Evolutionary conservation across 192 early-diverging fungal species (phyloP).

Genomic region (Podila epigama): DNA sequence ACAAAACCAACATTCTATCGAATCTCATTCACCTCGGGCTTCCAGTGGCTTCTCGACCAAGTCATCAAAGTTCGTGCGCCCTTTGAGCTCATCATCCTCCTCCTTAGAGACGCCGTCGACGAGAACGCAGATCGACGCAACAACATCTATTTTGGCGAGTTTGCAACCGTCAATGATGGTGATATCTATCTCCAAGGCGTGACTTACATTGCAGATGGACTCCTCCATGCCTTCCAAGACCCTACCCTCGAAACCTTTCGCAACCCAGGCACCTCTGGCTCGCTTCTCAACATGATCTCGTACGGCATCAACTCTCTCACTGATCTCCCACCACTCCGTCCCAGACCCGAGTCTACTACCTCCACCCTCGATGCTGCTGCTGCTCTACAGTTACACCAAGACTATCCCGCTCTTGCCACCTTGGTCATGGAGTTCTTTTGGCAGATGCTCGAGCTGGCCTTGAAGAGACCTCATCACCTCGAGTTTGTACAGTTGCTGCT

Average conservation of each 20-base stretch:
- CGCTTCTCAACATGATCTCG: slow-evolving; percentile 45
- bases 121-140: slow-evolving; percentile 37
- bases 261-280: slow-evolving; percentile 44
- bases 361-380: background rate
- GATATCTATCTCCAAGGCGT: slow-evolving; percentile 41
- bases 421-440: slow-evolving; percentile 46
- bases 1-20: slow-evolving; percentile 19
- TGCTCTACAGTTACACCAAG: slow-evolving; percentile 18
- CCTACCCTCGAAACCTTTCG: slow-evolving; percentile 42
- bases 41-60: slow-evolving; percentile 44
- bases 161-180: slow-evolving; percentile 20
- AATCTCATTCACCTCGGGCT: slow-evolving; percentile 28
- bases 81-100: slow-evolving; percentile 37
- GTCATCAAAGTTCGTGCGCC: slow-evolving; percentile 44
- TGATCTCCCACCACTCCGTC: slow-evolving; percentile 32
- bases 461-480: slow-evolving; percentile 41
- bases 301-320: slow-evolving; percentile 38
- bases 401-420: slow-evolving; percentile 30
- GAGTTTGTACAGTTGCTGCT: slow-evolving; percentile 41
- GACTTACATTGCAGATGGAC: slow-evolving; percentile 41
- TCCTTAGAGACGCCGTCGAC: slow-evolving; percentile 40
- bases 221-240: slow-evolving; percentile 43
- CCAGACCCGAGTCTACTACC: slow-evolving; percentile 1
- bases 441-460: slow-evolving; percentile 38
- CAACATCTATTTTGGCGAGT: slow-evolving; percentile 40